Evolutionary conservation across 768 basidiomycete species (phyloP).

Genomic region (Nidularia pulvinata): DNA sequence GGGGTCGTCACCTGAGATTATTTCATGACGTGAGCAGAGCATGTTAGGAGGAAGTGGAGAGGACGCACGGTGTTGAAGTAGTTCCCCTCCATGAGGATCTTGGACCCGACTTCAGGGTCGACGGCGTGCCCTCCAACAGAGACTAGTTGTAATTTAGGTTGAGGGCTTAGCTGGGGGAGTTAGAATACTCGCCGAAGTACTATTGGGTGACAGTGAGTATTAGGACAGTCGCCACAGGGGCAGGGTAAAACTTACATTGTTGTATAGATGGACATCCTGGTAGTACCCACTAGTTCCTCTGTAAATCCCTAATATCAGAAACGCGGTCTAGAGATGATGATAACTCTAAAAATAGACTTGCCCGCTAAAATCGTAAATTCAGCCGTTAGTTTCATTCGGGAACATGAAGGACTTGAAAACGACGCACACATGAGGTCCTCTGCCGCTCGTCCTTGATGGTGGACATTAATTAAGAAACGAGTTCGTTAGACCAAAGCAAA

Average conservation of each 20-base stretch:
- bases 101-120: conserved; percentile 17
- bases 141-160: conserved; percentile 2
- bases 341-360: not conserved
- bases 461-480: not conserved
- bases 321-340: not conserved
- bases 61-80: conserved; percentile 17
- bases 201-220: not conserved
- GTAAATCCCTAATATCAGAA: not conserved
- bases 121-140: conserved; percentile 15
- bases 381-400: not conserved
- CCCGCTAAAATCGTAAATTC: conserved; percentile 2
- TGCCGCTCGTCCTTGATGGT: conserved; percentile 11
- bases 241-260: conserved; percentile 7
- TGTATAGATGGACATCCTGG: conserved; percentile 17
- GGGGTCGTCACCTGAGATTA: conserved; percentile 8
- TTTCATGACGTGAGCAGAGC: not conserved
- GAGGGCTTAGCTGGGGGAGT: not conserved
- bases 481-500: not conserved
- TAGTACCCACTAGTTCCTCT: conserved; percentile 16
- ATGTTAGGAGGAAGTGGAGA: not conserved
- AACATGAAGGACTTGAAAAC: not conserved
- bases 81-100: conserved; percentile 19
- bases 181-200: conserved; percentile 4
- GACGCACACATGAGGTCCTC: conserved; percentile 15
- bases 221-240: not conserved